Evolutionary conservation across 768 basidiomycete genomes (phyloP).

Genomic region (Suillus lakei): DNA sequence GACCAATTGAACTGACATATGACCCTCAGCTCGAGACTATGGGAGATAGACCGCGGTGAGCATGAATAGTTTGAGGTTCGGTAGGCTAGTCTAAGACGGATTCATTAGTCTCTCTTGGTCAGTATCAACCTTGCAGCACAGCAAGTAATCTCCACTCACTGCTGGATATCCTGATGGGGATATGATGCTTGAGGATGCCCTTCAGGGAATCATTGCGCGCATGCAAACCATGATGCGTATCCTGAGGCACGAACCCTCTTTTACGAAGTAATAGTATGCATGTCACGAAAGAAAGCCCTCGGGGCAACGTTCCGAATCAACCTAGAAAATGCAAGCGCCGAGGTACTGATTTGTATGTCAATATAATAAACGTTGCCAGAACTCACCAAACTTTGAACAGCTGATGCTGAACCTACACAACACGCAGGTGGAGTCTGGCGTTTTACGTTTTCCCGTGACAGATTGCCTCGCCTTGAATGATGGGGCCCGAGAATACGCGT

Average conservation of each 20-base stretch:
- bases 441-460: neutral
- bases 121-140: neutral
- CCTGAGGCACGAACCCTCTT: conserved; percentile 1
- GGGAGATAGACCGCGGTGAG: neutral
- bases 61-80: neutral
- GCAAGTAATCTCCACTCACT: neutral
- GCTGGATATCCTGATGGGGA: neutral
- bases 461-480: neutral
- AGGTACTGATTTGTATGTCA: neutral
- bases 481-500: neutral
- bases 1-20: neutral
- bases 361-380: neutral
- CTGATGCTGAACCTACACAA: neutral
- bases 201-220: neutral
- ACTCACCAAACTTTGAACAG: neutral
- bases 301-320: conserved; percentile 1
- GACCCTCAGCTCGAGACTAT: neutral
- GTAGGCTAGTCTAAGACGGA: neutral
- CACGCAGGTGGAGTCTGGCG: neutral
- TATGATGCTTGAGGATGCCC: neutral
- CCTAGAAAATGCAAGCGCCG: neutral
- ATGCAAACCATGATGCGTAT: conserved; percentile 1
- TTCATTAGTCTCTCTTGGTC: neutral
- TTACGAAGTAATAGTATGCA: conserved; percentile 1
- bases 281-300: neutral